Evolutionary conservation across 305 asterid species (phyloP).

Genomic region (Solanum aculeatissimum): DNA sequence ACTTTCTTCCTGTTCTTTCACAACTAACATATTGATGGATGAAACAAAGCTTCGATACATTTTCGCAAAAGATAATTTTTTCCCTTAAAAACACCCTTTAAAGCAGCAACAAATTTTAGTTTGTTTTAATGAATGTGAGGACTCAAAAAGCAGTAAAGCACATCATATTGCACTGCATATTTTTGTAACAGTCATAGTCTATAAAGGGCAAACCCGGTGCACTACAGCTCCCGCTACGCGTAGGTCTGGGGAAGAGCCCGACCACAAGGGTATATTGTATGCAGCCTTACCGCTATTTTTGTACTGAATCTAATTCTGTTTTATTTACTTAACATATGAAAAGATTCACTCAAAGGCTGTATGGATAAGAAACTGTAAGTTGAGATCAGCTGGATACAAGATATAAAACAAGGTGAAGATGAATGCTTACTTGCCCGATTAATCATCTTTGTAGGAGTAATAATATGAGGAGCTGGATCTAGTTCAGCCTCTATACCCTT

Average conservation of each 20-base stretch:
- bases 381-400: neutral
- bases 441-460: slow-evolving; percentile 86
- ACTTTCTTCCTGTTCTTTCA: neutral
- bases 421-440: slow-evolving; percentile 57
- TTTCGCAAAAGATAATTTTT: neutral
- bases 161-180: neutral
- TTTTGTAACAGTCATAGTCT: neutral
- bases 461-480: slow-evolving; percentile 63
- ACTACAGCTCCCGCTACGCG: too few species aligned
- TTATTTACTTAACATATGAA: neutral
- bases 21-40: neutral
- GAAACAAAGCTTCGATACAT: neutral
- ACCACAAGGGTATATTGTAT: too few species aligned
- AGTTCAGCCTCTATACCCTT: slow-evolving; percentile 90
- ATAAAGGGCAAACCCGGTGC: too few species aligned
- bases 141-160: neutral
- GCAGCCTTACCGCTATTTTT: too few species aligned
- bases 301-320: too few species aligned
- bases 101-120: neutral
- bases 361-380: neutral
- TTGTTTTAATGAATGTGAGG: neutral
- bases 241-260: too few species aligned
- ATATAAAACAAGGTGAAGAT: neutral
- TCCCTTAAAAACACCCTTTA: neutral
- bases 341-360: neutral